Conservation (phyloP, 306 rosid species). For the Leucaena leucocephala region DNA sequence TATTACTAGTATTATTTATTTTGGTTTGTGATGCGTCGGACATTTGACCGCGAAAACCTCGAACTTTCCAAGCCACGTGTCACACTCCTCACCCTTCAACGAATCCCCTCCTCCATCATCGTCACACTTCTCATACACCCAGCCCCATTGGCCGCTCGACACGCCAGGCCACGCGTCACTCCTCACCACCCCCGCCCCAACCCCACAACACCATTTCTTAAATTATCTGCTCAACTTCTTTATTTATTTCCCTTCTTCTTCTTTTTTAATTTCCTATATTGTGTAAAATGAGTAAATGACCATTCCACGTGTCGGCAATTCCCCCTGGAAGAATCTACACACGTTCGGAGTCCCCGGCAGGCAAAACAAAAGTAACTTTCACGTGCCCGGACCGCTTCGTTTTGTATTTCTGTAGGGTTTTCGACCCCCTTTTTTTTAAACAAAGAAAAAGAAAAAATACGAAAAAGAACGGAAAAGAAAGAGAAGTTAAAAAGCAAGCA, state of each 20-base stretch:
- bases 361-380: slow-evolving; percentile 3
- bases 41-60: slow-evolving; percentile 22
- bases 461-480: too few relatives aligned
- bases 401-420: not conserved
- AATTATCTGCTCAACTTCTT: not conserved
- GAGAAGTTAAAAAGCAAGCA: too few relatives aligned
- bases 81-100: not conserved
- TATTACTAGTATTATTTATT: not conserved
- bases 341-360: not conserved
- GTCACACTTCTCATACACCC: not conserved
- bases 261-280: not conserved
- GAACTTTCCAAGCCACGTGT: slow-evolving; percentile 31
- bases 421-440: too few relatives aligned
- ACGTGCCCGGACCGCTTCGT: not conserved
- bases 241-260: not conserved
- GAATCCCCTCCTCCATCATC: not conserved
- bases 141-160: not conserved
- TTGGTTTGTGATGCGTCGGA: not conserved
- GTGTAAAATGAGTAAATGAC: too few relatives aligned
- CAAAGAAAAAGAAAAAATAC: too few relatives aligned
- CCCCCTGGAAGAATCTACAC: not conserved
- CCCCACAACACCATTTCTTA: not conserved
- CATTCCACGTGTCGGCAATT: not conserved
- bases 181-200: not conserved
- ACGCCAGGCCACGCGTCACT: slow-evolving; percentile 16